Evolutionary conservation across 352 stramenopile species (phyloP).

Genomic region (Phytophthora fragariae): DNA sequence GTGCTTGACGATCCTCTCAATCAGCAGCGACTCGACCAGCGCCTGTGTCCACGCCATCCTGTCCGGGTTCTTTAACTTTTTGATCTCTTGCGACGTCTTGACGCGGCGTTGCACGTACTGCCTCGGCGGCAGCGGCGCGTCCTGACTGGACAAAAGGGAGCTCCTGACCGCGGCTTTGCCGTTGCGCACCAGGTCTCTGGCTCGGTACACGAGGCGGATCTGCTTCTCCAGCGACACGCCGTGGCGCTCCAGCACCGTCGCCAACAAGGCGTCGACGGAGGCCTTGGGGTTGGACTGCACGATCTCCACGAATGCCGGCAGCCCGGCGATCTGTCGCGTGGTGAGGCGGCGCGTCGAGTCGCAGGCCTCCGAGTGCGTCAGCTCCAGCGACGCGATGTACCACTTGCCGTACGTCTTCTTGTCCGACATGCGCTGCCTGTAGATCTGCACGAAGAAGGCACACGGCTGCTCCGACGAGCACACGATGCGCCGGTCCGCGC

Average conservation of each 20-base stretch:
- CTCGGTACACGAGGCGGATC: conserved; percentile 41
- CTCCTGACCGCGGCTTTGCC: conserved; percentile 15
- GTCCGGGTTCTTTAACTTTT: conserved; percentile 19
- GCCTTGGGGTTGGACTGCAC: conserved; percentile 27
- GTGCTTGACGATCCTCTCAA: conserved; percentile 29
- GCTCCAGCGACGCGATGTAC: conserved; percentile 41
- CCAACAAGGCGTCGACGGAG: conserved; percentile 29
- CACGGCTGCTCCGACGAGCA: conserved; percentile 33
- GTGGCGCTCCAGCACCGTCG: conserved; percentile 28
- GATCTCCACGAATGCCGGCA: conserved; percentile 28
- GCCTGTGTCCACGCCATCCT: conserved; percentile 36
- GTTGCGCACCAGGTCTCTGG: conserved; percentile 35
- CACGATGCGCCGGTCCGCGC: conserved; percentile 36
- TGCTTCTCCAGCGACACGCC: conserved; percentile 34
- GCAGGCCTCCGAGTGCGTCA: conserved; percentile 36
- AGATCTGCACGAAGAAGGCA: conserved; percentile 45
- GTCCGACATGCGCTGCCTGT: conserved; percentile 36
- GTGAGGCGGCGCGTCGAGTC: conserved; percentile 24
- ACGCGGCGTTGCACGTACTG: conserved; percentile 22
- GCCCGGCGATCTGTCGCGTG: conserved; percentile 36
- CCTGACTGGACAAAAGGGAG: conserved; percentile 23
- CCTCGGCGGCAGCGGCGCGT: conserved; percentile 20
- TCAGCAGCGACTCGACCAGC: conserved; percentile 33
- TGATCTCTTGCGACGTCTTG: conserved; percentile 9
- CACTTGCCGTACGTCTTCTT: conserved; percentile 42